These are phyloP conservation scores for Phytophthora pseudosyringae DNA, from an alignment of 352 stramenopile species.

Conservation along the genomic window DNA sequence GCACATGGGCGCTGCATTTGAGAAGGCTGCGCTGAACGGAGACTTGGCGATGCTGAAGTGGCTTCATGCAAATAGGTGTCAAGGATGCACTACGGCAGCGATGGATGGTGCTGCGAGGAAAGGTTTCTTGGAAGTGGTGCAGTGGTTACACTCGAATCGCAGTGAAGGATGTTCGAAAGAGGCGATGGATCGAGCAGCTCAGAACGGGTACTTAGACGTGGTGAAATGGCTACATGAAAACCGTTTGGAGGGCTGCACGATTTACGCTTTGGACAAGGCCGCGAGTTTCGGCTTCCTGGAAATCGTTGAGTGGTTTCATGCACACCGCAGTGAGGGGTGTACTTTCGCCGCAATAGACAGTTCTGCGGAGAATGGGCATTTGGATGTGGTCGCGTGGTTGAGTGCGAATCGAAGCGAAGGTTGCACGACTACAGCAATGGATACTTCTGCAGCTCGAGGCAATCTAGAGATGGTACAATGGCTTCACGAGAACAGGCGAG, in stretches of 20 bases:
- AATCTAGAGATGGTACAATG: conserved; percentile 23
- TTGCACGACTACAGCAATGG: conserved; percentile 19
- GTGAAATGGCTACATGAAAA: conserved; percentile 27
- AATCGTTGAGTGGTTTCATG: conserved; percentile 24
- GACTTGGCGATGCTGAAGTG: conserved; percentile 25
- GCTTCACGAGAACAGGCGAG: conserved; percentile 12
- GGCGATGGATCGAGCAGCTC: conserved; percentile 32
- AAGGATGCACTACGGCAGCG: conserved; percentile 21
- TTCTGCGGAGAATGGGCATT: conserved; percentile 10
- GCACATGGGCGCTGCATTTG: conserved; percentile 10
- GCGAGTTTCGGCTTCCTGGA: conserved; percentile 23
- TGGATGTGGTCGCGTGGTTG: conserved; percentile 13
- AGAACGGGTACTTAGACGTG: conserved; percentile 26
- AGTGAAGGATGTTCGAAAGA: conserved; percentile 21
- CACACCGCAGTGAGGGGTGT: conserved; percentile 13
- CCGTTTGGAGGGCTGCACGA: conserved; percentile 27
- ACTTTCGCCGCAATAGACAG: conserved; percentile 16
- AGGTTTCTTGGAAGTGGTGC: conserved; percentile 24
- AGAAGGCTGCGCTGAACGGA: conserved; percentile 19
- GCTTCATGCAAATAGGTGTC: conserved; percentile 25
- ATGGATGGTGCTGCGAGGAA: conserved; percentile 32
- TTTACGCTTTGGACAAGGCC: conserved; percentile 25
- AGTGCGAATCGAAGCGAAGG: conserved; percentile 4
- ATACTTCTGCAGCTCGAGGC: conserved; percentile 10
- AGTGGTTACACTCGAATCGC: conserved; percentile 24